Evolutionary conservation across 2,329 filamentous ascomycete genomes (phyloP), one percentile per base, ranked within the genome.

Genomic region (Penicillium sp.): DNA sequence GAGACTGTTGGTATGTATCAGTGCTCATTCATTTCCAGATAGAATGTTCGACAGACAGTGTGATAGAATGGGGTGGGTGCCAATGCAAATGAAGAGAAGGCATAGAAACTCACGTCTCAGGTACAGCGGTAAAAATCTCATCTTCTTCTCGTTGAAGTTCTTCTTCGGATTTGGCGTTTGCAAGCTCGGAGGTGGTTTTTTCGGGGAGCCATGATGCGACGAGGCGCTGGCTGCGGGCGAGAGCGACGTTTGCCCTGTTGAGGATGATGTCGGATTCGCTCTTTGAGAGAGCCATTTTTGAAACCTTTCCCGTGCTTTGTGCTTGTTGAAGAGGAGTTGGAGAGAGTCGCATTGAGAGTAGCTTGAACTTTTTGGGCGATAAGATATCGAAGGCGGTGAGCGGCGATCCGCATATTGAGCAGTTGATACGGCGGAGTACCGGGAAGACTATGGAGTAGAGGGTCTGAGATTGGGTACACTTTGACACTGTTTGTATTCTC

Each of bases 141-240:
- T 84, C 78, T 62, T 87, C 84, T 52, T 85, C 82, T 45, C 78
- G 74, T 58, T 82, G 78, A 19, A 80, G 69, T 62, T 83, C 78
- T 58, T 80, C 75, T 38, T 79, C 73, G 22, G 79, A 73, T 65
- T 79, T 80, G 56, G 71, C 67, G 61, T 75, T 70, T 55, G 72
- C 66, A 52, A 71, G 65, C 52, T 80, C 77, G 25, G 77, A 72
- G n/a, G 72, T 59, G 6, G 78, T 71, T 59, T 75, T 77, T n/a
- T 81, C 73, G 13, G 83, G 83, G 33, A 87, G 80, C 82, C 83
- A 84, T 65, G 85, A 86, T 54, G 82, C 79, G 61, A 87, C 76
- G 19, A 85, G 75, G 37, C 80, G 80, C 65, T 85, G 83, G 54
- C 80, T 81, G 57, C 82, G 81, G 6, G 85, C 83, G 10, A 85